phyloP scores from a whole-genome alignment of 2,329 filamentous ascomycete species.

The Fusarium austroafricanum region DNA sequence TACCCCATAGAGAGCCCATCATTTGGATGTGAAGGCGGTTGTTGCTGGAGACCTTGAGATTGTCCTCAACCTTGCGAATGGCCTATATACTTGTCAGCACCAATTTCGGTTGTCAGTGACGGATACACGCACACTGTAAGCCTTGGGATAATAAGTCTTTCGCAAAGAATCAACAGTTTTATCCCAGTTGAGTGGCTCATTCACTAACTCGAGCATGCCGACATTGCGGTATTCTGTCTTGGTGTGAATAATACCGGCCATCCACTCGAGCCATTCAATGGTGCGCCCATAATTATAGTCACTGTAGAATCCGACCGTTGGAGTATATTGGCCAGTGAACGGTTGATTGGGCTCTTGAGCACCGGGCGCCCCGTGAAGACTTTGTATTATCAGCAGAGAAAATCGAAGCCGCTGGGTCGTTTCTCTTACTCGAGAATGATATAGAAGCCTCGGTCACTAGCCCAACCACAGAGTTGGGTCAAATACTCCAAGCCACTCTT shows the following conservation, averaged over 20 bases:
- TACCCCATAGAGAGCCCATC: conserved; percentile 65
- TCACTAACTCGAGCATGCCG: conserved; percentile 65
- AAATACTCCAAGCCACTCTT: conserved; percentile 58
- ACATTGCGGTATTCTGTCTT: conserved; percentile 63
- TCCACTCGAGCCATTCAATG: conserved; percentile 65
- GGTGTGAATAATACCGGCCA: conserved; percentile 63
- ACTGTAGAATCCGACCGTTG: conserved; percentile 63
- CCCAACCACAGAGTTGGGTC: conserved; percentile 59
- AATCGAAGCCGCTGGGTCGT: background rate
- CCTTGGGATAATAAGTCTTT: conserved; percentile 37
- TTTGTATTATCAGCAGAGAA: background rate
- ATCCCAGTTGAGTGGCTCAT: conserved; percentile 41
- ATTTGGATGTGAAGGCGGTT: conserved; percentile 64
- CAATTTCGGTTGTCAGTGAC: fast-evolving
- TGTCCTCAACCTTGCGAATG: conserved; percentile 62
- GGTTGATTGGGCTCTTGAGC: conserved; percentile 59
- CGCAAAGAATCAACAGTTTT: conserved; percentile 36
- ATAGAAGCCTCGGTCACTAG: conserved; percentile 61
- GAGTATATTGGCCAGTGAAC: conserved; percentile 57
- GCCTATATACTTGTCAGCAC: conserved; percentile 21
- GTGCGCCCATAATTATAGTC: conserved; percentile 68
- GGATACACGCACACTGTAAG: conserved; percentile 29
- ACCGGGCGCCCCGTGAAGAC: conserved; percentile 62
- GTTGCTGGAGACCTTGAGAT: conserved; percentile 54
- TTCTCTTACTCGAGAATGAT: conserved; percentile 60